Evolutionary conservation across 768 basidiomycete genomes (phyloP).

Genomic region (Boletus pseudo-olivaceus): DNA sequence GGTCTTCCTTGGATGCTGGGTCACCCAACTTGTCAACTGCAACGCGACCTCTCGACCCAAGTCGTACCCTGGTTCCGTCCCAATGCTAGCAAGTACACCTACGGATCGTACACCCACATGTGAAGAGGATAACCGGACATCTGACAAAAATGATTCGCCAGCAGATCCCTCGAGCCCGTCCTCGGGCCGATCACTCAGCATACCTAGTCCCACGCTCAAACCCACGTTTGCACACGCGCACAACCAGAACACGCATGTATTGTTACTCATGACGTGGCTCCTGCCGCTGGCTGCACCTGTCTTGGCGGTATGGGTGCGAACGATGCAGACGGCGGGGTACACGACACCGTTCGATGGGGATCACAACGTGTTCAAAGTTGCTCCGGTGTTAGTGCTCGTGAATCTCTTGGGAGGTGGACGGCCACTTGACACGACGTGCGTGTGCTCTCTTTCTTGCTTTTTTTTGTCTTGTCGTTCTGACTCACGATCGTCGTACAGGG

Average conservation of each 20-base stretch:
- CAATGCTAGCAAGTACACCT: conserved; percentile 27
- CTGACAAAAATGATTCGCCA: conserved; percentile 13
- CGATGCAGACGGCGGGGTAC: conserved; percentile 73
- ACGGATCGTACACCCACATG: conserved; percentile 23
- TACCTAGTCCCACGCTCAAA: not conserved
- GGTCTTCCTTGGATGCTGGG: conserved; percentile 79
- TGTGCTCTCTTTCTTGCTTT: conserved; percentile 6
- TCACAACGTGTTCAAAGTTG: conserved; percentile 64
- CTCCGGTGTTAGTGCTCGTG: conserved; percentile 61
- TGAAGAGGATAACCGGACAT: not conserved
- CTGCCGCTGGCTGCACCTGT: conserved; percentile 75
- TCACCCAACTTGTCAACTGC: conserved; percentile 73
- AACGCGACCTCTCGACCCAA: conserved; percentile 28
- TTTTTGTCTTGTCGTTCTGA: not conserved
- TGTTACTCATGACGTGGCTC: conserved; percentile 78
- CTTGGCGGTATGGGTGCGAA: conserved; percentile 87
- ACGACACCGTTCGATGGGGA: conserved; percentile 81
- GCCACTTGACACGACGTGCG: conserved; percentile 41
- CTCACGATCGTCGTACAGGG: conserved; percentile 5
- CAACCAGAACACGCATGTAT: conserved; percentile 55
- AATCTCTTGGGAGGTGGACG: conserved; percentile 56
- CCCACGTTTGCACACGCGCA: conserved; percentile 28
- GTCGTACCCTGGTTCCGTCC: conserved; percentile 19
- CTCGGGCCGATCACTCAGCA: not conserved
- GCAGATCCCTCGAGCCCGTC: not conserved